Evolutionary conservation across 2,329 filamentous ascomycete genomes (phyloP), one percentile per base, ranked within the genome.

Genomic region (Furcasterigmium sp.): DNA sequence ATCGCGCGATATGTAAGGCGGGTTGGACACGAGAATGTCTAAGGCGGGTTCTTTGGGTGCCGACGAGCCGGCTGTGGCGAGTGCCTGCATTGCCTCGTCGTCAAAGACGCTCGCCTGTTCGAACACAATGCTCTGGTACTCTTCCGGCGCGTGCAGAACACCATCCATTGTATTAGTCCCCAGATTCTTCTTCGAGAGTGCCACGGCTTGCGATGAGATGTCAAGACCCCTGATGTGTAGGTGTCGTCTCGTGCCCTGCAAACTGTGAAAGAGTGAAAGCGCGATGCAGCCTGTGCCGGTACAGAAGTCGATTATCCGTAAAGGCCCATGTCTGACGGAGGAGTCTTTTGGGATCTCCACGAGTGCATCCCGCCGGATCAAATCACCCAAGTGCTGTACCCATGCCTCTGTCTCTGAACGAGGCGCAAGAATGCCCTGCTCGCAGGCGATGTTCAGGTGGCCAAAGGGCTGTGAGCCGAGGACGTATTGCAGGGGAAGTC

Each of bases 281-380:
- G 89, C 78, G 49, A 97, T 95, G 64, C 91, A 96, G 5, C 93
- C 93, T 5, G 87, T 88, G 9, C 93, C 93, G 0, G 89, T 91
- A 62, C 93, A 97, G 23, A 96, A 71, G 61, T 98, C 93, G 8
- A 96, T 62, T 32, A 97, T 69, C 11, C 73, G 75, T 11, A 94
- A 53, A 14, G 23, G 56, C 48, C 53, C 52, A 49, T 32, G 42
- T n/a, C 7, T 32, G 17, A 15, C 7, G 7, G 36, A 17, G 30
- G 30, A 34, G 18, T 37, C 19, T n/a, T 19, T 14, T 11, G 35
- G 11, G 35, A 4, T n/a, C 2, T 14, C 8, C 18, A 9, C 5
- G 6, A 21, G 6, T 8, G 13, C 19, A n/a, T 8, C 35, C 11
- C 18, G 11, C 5, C 10, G 19, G 39, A 41, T 14, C 9, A 73